Evolutionary conservation across 176 grass and related monocot species (phyloP).

Genomic region (Triticum turgidum): DNA sequence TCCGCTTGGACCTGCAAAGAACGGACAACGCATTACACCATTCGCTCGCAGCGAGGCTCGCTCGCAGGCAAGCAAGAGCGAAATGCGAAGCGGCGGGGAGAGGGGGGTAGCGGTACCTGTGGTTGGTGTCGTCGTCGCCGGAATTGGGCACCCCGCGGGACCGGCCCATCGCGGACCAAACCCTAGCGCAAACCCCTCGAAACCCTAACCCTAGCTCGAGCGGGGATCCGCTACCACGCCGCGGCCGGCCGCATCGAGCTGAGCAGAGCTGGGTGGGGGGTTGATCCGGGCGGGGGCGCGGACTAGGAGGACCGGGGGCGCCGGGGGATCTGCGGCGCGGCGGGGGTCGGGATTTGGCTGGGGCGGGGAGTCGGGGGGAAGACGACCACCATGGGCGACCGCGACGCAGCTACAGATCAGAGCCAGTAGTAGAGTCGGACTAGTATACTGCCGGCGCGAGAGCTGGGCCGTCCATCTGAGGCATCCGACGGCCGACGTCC

Average conservation of each 20-base stretch:
- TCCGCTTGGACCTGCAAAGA: slow-evolving; percentile 80
- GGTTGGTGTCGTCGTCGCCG: slow-evolving; percentile 81
- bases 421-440: background rate
- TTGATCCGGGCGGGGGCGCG: background rate
- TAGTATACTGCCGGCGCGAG: background rate
- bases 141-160: slow-evolving; percentile 75
- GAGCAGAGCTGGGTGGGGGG: background rate
- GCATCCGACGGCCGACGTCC: background rate
- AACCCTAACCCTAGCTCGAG: slow-evolving; percentile 33
- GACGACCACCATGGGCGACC: slow-evolving; percentile 29
- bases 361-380: slow-evolving; percentile 26
- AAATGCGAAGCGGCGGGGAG: background rate
- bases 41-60: background rate
- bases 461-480: background rate
- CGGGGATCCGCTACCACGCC: slow-evolving; percentile 9
- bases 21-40: background rate
- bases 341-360: slow-evolving; percentile 11
- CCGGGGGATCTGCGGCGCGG: slow-evolving; percentile 14
- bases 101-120: slow-evolving; percentile 45
- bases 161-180: slow-evolving; percentile 76
- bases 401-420: background rate
- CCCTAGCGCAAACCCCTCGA: slow-evolving; percentile 43
- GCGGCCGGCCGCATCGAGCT: background rate
- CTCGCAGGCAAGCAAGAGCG: background rate
- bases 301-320: background rate